phyloP scores from a whole-genome alignment of 768 basidiomycete genomes.

The Clitopilus hobsonii region DNA sequence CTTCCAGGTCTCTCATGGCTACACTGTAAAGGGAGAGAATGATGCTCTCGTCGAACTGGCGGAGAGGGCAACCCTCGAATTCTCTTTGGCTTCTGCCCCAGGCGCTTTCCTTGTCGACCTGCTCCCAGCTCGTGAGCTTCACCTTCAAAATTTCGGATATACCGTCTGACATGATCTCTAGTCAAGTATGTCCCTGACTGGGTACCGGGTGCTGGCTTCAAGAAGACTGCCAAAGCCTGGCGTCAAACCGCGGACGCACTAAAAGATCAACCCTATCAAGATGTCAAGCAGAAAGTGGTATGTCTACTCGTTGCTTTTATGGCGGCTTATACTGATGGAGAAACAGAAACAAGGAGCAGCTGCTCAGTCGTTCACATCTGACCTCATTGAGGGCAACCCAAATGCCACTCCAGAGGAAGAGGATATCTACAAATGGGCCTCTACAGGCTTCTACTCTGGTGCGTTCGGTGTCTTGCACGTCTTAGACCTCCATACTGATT shows the following conservation, averaged over 20 bases:
- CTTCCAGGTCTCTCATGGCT: conserved; percentile 11
- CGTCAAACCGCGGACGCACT: conserved; percentile 18
- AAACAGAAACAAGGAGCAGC: background rate
- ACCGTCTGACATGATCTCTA: background rate
- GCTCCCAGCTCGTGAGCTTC: conserved; percentile 8
- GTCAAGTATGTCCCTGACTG: conserved; percentile 17
- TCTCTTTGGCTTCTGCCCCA: conserved; percentile 8
- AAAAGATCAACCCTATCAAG: conserved; percentile 27
- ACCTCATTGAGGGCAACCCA: conserved; percentile 1
- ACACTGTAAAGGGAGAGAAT: conserved; percentile 4
- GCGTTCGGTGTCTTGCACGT: background rate
- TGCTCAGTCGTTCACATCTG: background rate
- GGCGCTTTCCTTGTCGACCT: conserved; percentile 14
- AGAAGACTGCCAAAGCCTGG: conserved; percentile 30
- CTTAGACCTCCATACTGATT: background rate
- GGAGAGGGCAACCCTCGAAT: conserved; percentile 6
- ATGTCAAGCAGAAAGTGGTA: conserved; percentile 26
- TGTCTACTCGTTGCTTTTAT: background rate
- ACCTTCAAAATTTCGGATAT: background rate
- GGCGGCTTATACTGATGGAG: background rate
- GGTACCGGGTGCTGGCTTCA: conserved; percentile 36
- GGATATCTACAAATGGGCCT: conserved; percentile 6
- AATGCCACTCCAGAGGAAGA: conserved; percentile 3
- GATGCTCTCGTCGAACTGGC: conserved; percentile 9
- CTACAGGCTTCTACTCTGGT: conserved; percentile 5